phyloP scores from a whole-genome alignment of 108 stramenopile species.

The Discostella pseudostelligera region DNA sequence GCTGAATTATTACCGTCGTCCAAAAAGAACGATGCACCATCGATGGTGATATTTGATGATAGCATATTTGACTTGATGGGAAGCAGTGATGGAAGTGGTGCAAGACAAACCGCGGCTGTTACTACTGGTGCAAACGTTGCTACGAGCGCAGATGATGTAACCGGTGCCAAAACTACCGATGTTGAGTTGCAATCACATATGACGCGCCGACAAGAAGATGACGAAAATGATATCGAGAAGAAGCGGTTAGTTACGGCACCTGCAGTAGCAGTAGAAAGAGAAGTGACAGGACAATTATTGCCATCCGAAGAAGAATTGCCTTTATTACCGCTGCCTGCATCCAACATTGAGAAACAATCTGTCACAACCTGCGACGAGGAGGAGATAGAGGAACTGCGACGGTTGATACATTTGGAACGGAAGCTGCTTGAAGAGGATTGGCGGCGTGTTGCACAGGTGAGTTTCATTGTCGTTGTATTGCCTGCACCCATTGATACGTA shows the following conservation, averaged over 20 bases:
- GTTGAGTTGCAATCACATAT: background rate
- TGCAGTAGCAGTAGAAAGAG: no score
- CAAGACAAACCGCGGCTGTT: no score
- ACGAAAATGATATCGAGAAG: background rate
- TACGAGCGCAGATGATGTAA: background rate
- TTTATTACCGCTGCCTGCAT: background rate
- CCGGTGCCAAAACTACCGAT: background rate
- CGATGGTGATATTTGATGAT: slow-evolving; percentile 1
- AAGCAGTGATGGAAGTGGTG: background rate
- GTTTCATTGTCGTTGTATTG: background rate
- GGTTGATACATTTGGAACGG: slow-evolving; percentile 16
- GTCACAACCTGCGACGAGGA: slow-evolving; percentile 1
- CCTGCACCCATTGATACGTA: no score
- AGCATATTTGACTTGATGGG: slow-evolving; percentile 9
- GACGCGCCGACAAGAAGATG: no score
- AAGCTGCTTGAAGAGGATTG: slow-evolving; percentile 24
- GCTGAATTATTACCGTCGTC: no score
- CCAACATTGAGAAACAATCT: background rate
- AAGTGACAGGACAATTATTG: no score
- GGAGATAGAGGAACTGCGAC: slow-evolving; percentile 24
- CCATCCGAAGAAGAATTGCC: slow-evolving; percentile 2
- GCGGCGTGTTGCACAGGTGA: slow-evolving; percentile 13
- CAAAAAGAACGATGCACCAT: no score
- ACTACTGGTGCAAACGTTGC: background rate
- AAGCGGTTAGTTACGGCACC: no score